phyloP scores from a whole-genome alignment of 768 basidiomycete genomes.

The Leucogyrophana mollusca region DNA sequence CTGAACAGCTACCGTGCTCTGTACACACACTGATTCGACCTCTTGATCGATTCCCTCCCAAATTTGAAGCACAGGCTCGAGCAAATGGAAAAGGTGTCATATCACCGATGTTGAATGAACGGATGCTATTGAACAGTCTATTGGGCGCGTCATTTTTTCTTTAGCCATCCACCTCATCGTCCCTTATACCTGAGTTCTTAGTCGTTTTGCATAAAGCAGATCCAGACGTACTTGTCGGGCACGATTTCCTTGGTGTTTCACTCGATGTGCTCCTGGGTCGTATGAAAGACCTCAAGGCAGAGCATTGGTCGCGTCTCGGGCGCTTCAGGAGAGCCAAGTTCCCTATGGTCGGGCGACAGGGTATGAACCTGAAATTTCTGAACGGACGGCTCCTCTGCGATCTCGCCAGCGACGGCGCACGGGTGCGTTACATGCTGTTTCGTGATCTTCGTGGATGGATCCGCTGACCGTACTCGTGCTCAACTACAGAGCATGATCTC shows the following conservation, averaged over 20 bases:
- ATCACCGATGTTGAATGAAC: constrained; percentile 75
- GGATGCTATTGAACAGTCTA: constrained; percentile 79
- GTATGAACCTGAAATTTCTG: constrained; percentile 79
- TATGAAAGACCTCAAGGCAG: constrained; percentile 86
- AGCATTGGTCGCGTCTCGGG: constrained; percentile 93
- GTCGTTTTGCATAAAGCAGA: constrained; percentile 82
- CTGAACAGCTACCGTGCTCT: constrained; percentile 78
- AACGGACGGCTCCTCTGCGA: constrained; percentile 89
- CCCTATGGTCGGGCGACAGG: constrained; percentile 80
- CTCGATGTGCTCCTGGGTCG: constrained; percentile 90
- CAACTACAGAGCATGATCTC: constrained; percentile 82
- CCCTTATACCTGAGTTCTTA: constrained; percentile 22
- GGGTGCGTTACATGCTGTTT: constrained; percentile 47
- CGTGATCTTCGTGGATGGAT: not conserved
- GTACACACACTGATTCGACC: constrained; percentile 91
- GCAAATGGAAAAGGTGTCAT: constrained; percentile 67
- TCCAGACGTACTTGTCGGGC: constrained; percentile 92
- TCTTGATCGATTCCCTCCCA: constrained; percentile 80
- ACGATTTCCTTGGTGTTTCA: constrained; percentile 88
- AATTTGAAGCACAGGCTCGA: constrained; percentile 73
- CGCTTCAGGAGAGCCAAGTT: constrained; percentile 83
- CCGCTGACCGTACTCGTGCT: not conserved
- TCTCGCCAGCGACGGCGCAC: constrained; percentile 91
- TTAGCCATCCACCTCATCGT: not conserved
- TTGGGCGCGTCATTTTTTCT: constrained; percentile 49